Evolutionary conservation across 495 filamentous ascomycete genomes (phyloP).

Genomic region (Penicillium maclennaniae): DNA sequence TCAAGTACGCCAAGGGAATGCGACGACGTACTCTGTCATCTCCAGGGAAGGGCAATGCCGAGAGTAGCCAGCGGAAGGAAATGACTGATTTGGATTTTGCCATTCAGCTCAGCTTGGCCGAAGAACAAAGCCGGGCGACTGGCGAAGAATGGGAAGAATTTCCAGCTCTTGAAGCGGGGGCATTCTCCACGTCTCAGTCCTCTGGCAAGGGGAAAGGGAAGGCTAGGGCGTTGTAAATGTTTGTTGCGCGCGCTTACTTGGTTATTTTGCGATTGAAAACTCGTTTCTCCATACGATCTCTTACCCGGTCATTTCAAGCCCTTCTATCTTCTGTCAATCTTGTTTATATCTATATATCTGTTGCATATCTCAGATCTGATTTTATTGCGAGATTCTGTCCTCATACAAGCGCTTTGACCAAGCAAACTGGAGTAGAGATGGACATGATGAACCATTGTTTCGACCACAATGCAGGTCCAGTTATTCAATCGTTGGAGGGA

Average conservation of each 20-base stretch:
- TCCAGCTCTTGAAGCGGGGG: slow-evolving; percentile 47
- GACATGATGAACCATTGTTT: too few species aligned
- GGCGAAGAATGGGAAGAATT: slow-evolving; percentile 51
- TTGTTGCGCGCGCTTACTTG: slow-evolving; percentile 10
- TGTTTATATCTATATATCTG: background rate
- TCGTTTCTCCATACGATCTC: background rate
- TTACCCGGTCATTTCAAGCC: too few species aligned
- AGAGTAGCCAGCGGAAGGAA: slow-evolving; percentile 45
- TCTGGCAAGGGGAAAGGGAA: slow-evolving; percentile 40
- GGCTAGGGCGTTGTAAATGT: slow-evolving; percentile 34
- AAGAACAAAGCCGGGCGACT: slow-evolving; percentile 56
- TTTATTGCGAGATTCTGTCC: background rate
- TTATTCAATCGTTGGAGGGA: background rate
- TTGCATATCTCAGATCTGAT: background rate
- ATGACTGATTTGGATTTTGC: slow-evolving; percentile 82
- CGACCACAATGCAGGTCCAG: background rate
- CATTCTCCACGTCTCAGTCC: slow-evolving; percentile 42
- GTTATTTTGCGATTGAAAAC: background rate
- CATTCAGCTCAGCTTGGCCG: slow-evolving; percentile 76
- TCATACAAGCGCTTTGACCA: background rate
- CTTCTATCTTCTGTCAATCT: background rate
- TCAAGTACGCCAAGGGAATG: slow-evolving; percentile 48
- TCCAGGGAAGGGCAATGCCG: slow-evolving; percentile 21
- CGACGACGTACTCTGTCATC: slow-evolving; percentile 14
- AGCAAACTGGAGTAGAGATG: too few species aligned